Evolutionary conservation across 73 alveolate genomes (phyloP).

Genomic region (Urostyla sp.): DNA sequence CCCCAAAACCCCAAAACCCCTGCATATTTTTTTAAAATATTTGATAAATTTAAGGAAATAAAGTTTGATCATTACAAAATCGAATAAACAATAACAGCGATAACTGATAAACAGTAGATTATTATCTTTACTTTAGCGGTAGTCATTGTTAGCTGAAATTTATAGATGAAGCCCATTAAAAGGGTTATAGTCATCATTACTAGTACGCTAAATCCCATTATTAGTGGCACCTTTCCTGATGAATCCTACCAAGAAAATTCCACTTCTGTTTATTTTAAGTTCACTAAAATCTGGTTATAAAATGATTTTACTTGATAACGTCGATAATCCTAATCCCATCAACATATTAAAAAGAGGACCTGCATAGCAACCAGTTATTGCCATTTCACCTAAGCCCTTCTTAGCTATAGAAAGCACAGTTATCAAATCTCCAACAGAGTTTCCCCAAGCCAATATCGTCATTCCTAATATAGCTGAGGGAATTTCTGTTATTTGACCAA

Average conservation of each 20-base stretch:
- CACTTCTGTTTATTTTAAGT: neutral
- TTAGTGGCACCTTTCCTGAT: neutral
- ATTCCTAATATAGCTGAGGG: conserved; percentile 91
- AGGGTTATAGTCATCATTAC: too few relatives aligned
- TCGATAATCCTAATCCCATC: conserved; percentile 91
- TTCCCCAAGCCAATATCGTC: conserved; percentile 98
- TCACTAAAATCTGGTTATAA: neutral
- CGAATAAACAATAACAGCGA: too few relatives aligned
- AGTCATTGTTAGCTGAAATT: too few relatives aligned
- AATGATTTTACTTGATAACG: neutral
- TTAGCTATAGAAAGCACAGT: conserved; percentile 92
- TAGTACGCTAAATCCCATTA: too few relatives aligned
- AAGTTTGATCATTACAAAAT: too few relatives aligned
- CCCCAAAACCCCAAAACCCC: too few relatives aligned
- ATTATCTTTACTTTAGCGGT: too few relatives aligned
- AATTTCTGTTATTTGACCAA: conserved; percentile 79
- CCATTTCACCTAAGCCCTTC: conserved; percentile 97
- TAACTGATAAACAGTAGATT: too few relatives aligned
- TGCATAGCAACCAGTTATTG: conserved; percentile 97
- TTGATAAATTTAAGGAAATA: too few relatives aligned
- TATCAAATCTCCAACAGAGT: conserved; percentile 95
- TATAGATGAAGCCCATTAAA: too few relatives aligned
- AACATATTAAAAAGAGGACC: conserved; percentile 95
- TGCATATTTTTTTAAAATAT: too few relatives aligned
- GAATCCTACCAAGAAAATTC: neutral